Evolutionary conservation across 495 filamentous ascomycete genomes (phyloP).

Genomic region (Penicillium bialowiezense): DNA sequence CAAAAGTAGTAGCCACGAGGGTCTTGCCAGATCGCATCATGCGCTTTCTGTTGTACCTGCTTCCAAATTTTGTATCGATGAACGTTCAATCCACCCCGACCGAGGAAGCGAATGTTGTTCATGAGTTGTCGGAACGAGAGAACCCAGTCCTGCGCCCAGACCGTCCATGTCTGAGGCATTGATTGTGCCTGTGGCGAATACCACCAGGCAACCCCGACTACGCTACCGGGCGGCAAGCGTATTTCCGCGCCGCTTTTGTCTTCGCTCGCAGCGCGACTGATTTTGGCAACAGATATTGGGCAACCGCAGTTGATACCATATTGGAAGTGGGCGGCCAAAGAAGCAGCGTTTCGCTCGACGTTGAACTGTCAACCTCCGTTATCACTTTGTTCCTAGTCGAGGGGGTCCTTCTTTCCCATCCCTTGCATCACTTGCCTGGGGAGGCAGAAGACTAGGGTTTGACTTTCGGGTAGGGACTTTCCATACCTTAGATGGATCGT

Average conservation of each 20-base stretch:
- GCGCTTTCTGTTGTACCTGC: constrained; percentile 36
- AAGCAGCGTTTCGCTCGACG: constrained; percentile 55
- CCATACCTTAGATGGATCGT: constrained; percentile 50
- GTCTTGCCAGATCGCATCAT: constrained; percentile 34
- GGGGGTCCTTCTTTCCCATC: neutral
- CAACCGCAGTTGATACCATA: constrained; percentile 59
- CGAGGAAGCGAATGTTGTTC: constrained; percentile 59
- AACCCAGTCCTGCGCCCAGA: constrained; percentile 55
- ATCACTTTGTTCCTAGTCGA: neutral
- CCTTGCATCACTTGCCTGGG: neutral
- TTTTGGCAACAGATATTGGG: constrained; percentile 63
- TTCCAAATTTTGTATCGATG: constrained; percentile 60
- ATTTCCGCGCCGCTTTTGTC: constrained; percentile 14
- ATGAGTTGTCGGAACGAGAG: constrained; percentile 58
- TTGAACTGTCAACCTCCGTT: constrained; percentile 42
- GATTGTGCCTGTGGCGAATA: constrained; percentile 44
- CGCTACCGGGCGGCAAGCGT: constrained; percentile 19
- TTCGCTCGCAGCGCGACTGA: constrained; percentile 11
- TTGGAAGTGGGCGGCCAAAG: constrained; percentile 58
- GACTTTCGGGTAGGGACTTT: neutral
- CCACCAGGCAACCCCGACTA: constrained; percentile 67
- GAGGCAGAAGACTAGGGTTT: neutral
- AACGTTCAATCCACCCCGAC: constrained; percentile 61
- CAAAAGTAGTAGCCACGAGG: constrained; percentile 65
- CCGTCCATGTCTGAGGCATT: constrained; percentile 47